Conservation (phyloP, 345 rosid species). For the Lenwebbia sp. region DNA sequence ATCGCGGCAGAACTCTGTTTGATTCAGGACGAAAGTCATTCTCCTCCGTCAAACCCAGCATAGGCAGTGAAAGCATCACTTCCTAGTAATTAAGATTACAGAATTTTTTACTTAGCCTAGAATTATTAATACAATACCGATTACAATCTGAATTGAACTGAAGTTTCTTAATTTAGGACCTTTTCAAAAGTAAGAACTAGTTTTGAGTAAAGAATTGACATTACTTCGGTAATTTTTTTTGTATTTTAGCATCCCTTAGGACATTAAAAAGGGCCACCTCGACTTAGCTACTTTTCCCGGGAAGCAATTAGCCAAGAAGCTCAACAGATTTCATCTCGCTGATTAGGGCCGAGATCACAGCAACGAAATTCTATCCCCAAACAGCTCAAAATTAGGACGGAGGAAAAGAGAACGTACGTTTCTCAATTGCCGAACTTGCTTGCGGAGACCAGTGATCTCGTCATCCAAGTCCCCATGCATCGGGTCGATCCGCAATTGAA, state of each 20-base stretch:
- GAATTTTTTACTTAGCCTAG: neutral
- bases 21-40: neutral
- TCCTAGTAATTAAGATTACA: neutral
- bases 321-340: neutral
- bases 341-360: neutral
- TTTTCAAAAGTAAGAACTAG: neutral
- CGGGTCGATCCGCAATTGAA: constrained; percentile 85
- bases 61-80: neutral
- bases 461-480: constrained; percentile 74
- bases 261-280: neutral
- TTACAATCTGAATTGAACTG: neutral
- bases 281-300: neutral
- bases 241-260: neutral
- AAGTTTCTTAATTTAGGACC: neutral
- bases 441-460: constrained; percentile 69
- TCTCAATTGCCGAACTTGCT: constrained; percentile 70
- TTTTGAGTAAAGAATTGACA: neutral
- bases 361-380: neutral
- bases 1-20: neutral
- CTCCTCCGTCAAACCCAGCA: neutral
- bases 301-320: neutral
- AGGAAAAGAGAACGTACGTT: constrained; percentile 20
- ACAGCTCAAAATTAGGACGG: neutral
- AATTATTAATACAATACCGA: neutral
- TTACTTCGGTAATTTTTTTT: neutral